Evolutionary conservation across 2,329 filamentous ascomycete species (phyloP).

Genomic region (Fusarium kyushuense): DNA sequence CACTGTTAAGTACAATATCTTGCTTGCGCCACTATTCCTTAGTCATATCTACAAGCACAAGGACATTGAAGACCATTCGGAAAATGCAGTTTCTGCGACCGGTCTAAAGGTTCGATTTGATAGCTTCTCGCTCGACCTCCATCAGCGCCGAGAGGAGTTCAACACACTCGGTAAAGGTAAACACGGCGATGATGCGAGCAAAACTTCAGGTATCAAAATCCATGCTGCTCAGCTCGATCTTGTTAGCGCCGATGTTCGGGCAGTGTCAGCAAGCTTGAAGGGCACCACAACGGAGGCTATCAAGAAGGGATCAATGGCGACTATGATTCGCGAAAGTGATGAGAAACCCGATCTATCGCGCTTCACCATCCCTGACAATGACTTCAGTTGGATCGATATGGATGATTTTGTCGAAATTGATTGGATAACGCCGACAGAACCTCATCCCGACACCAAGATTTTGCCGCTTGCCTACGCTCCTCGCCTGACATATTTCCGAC

Average conservation of each 20-base stretch:
- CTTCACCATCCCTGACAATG: slow-evolving; percentile 95
- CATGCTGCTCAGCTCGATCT: slow-evolving; percentile 95
- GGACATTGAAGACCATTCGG: slow-evolving; percentile 86
- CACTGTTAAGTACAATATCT: slow-evolving; percentile 97
- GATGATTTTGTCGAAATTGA: slow-evolving; percentile 98
- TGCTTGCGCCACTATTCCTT: slow-evolving; percentile 91
- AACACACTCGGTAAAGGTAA: slow-evolving; percentile 81
- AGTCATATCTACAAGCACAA: slow-evolving; percentile 99
- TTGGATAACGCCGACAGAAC: slow-evolving; percentile 91
- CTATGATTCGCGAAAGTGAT: slow-evolving; percentile 65
- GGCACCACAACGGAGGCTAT: slow-evolving; percentile 83
- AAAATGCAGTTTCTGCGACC: slow-evolving; percentile 85
- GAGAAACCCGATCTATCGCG: slow-evolving; percentile 80
- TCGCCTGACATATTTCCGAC: slow-evolving; percentile 96
- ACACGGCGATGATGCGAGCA: slow-evolving; percentile 73
- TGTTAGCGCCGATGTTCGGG: slow-evolving; percentile 89
- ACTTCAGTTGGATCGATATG: slow-evolving; percentile 98
- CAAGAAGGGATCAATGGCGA: slow-evolving; percentile 67
- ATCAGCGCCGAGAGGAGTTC: slow-evolving; percentile 93
- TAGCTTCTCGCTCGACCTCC: slow-evolving; percentile 96
- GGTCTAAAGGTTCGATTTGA: slow-evolving; percentile 97
- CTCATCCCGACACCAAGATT: slow-evolving; percentile 93
- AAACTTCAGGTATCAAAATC: slow-evolving; percentile 94
- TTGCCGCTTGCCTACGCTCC: slow-evolving; percentile 91
- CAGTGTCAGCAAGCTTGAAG: slow-evolving; percentile 89